phyloP scores from a whole-genome alignment of 257 asterid species.

The Ajuga chamaepitys region DNA sequence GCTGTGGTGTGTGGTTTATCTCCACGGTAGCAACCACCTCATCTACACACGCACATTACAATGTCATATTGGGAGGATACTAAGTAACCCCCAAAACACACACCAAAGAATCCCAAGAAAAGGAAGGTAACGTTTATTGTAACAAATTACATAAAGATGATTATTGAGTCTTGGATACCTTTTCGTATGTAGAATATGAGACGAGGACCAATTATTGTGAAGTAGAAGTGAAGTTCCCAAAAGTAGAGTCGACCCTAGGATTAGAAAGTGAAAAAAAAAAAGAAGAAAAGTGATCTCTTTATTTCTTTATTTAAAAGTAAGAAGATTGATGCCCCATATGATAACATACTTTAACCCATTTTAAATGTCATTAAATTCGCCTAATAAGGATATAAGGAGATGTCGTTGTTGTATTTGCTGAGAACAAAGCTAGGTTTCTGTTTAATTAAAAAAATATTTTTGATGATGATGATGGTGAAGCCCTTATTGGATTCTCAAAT shows the following conservation, averaged over 20 bases:
- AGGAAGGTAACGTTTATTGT: no score
- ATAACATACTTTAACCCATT: slow-evolving; percentile 34
- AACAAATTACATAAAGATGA: background rate
- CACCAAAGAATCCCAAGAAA: no score
- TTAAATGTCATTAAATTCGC: background rate
- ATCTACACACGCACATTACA: no score
- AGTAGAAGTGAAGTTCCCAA: slow-evolving; percentile 10
- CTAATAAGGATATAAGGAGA: background rate
- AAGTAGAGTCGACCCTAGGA: slow-evolving; percentile 5
- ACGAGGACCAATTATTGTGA: background rate
- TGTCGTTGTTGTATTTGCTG: slow-evolving; percentile 13
- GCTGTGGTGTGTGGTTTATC: no score
- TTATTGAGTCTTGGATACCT: background rate
- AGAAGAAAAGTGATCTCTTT: background rate
- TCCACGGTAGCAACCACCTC: no score
- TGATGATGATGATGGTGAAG: slow-evolving; percentile 14
- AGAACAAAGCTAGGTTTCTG: background rate
- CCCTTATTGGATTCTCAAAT: slow-evolving; percentile 37
- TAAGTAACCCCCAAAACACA: no score
- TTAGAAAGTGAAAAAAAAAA: no score
- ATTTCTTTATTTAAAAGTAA: slow-evolving; percentile 14
- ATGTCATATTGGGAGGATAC: no score
- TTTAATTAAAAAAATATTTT: background rate
- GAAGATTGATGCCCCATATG: slow-evolving; percentile 23
- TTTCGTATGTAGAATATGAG: background rate